Base-by-base conservation (phyloP, 192 early-diverging fungal genomes). In the Coemansia furcata region DNA sequence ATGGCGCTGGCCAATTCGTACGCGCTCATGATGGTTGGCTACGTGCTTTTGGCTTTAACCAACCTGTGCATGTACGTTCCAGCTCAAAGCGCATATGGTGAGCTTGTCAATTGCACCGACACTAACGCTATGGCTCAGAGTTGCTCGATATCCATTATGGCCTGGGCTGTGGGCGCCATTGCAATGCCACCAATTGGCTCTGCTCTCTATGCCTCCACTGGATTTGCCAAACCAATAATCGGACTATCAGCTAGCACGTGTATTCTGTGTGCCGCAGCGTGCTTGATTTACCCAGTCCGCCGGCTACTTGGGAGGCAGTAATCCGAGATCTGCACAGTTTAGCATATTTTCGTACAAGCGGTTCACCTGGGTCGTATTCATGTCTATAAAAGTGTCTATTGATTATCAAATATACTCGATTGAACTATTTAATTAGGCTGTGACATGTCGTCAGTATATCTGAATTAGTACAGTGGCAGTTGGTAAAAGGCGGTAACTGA, bases 61-160 rank as follows among this genome's bases (percentile, higher is more conserved):
- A 68, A 66, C 19, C 19, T 72, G n/a, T 72, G 65, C 58, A 60
- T 77, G 70, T 62, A 58, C 19, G 49, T 77, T 60, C 75, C 75
- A 2, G 61, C 68, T 0, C 69, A 72, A 15, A 77, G 75, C 55
- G 70, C 69, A 5, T 77, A 65, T 55, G 75, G 75, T 10, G 75
- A 77, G 30, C 65, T 72, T 72, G 62, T 71, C 4, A 77, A 77
- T 38, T 67, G 64, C 37, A 37, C 67, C 7, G 57, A 57, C 32
- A 11, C 44, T 2, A 47, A 72, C 42, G 67, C 66, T 11, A 77
- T 77, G 75, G 75, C 69, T 5, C 64, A 57, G 17, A 62, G 69
- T 19, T 77, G 68, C 32, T 55, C 69, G 1, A 64, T 77, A 29
- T 65, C 69, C 3, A 47, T 55, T 19, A 40, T 63, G 15, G 65